Evolutionary conservation across 2,329 filamentous ascomycete species (phyloP), one percentile per base, ranked within the genome.

Genomic region (Colletotrichum tropicicola): DNA sequence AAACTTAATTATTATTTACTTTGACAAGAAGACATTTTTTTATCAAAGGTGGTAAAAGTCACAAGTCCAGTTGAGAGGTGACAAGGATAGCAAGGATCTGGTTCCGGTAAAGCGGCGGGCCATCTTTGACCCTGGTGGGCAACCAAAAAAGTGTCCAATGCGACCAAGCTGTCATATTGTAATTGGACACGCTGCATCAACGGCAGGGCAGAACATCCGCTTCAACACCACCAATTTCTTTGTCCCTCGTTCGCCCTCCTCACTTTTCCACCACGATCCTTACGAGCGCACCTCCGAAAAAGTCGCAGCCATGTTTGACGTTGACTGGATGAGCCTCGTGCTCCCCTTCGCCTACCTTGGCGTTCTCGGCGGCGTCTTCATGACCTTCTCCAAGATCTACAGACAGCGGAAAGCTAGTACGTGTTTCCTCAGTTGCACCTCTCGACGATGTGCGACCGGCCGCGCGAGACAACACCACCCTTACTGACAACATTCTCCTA

Each of bases 341-440:
- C 88, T 98, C 73, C 95, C 96, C 65, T 87, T 98, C 75, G 91
- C 93, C 80, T 99, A 99, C 80, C 86, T 99, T 65, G 85, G 89
- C 71, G 92, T 98, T 65, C 90, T 99, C 59, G 86, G 92, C 73
- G 93, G 94, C 73, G 95, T 94, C 35, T 88, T 99, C 71, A 91
- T 92, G 76, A 96, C 93, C 69, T 99, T 99, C 81, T 97, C 93
- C 49, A 92, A 89, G 60, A 89, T 98, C 68, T 98, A 98, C 80
- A 91, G 95, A 73, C 95, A 96, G 82, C 89, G 96, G 78, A 96
- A 97, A 87, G 90, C 92, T 71, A 83, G 91, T 93, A 82, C 68
- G 88, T 85, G 53, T 19, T 51, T 45, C 45, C 59, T 47, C 27
- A 64, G 10, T 25, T 28, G 17, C 27, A 35, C 35, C 21, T 28